Conservation (phyloP, 345 rosid genomes). For the Heritiera fomes region DNA sequence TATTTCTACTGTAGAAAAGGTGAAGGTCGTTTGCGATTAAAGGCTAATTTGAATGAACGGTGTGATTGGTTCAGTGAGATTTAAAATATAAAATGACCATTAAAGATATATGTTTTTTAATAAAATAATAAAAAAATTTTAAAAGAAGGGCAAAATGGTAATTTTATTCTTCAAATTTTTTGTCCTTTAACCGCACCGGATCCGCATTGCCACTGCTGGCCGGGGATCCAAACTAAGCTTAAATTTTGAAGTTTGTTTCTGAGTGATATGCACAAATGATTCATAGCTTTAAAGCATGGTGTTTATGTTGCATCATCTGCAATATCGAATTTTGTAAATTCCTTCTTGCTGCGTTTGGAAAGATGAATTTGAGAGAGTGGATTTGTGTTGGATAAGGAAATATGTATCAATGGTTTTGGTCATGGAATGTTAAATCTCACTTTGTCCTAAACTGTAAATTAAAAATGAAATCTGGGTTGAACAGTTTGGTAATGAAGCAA, state of each 20-base stretch:
- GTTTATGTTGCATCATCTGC: neutral
- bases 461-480: neutral
- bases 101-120: too few species aligned
- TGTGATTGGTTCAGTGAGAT: too few species aligned
- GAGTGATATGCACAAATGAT: neutral
- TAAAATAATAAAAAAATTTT: too few species aligned
- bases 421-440: neutral
- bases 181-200: too few species aligned
- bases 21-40: neutral
- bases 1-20: neutral
- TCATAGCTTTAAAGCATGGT: neutral
- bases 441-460: neutral
- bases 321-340: neutral
- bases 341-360: neutral
- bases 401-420: neutral
- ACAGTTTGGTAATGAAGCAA: neutral
- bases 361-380: too few species aligned
- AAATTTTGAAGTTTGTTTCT: neutral
- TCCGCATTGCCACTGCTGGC: too few species aligned
- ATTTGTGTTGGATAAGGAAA: too few species aligned
- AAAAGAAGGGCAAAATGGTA: too few species aligned
- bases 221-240: too few species aligned
- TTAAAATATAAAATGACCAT: too few species aligned
- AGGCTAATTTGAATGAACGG: too few species aligned
- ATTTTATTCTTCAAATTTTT: too few species aligned